Conservation (phyloP, 108 stramenopile genomes). For the Fistulifera solaris region DNA sequence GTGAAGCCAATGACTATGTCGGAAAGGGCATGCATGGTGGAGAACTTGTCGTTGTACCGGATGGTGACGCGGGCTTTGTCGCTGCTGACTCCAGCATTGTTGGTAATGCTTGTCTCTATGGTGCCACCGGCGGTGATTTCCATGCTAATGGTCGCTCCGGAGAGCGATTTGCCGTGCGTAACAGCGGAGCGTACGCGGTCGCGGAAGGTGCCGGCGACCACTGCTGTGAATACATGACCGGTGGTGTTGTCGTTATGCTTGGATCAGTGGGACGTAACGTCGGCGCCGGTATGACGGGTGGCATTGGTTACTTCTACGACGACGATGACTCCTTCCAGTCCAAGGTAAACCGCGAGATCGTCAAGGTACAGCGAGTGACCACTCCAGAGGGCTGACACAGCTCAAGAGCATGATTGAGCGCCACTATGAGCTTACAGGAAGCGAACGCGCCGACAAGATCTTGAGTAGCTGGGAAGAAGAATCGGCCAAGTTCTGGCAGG, state of each 20-base stretch:
- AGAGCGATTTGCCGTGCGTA: slow-evolving; percentile 94
- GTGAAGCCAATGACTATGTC: slow-evolving; percentile 97
- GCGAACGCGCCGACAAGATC: slow-evolving; percentile 74
- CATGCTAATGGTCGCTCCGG: slow-evolving; percentile 93
- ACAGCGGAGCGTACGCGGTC: slow-evolving; percentile 93
- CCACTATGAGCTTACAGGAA: slow-evolving; percentile 84
- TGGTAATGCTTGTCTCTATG: slow-evolving; percentile 95
- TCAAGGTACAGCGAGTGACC: slow-evolving; percentile 61
- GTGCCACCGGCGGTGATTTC: slow-evolving; percentile 92
- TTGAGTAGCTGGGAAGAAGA: slow-evolving; percentile 80
- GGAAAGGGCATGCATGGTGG: slow-evolving; percentile 96
- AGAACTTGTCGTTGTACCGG: slow-evolving; percentile 84
- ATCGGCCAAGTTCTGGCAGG: slow-evolving; percentile 81
- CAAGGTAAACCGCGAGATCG: slow-evolving; percentile 88
- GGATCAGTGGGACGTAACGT: slow-evolving; percentile 96
- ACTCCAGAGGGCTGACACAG: slow-evolving; percentile 68
- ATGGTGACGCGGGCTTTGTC: slow-evolving; percentile 70
- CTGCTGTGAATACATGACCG: slow-evolving; percentile 99
- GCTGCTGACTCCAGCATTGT: slow-evolving; percentile 88
- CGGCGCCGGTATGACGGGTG: slow-evolving; percentile 98
- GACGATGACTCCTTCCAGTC: slow-evolving; percentile 59
- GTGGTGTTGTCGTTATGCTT: slow-evolving; percentile 86
- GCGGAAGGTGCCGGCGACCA: slow-evolving; percentile 98
- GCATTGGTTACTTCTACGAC: slow-evolving; percentile 94
- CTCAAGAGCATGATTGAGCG: slow-evolving; percentile 80